Evolutionary conservation across 345 rosid genomes (phyloP), one percentile per base, ranked within the genome.

Genomic region (Camelina neglecta): DNA sequence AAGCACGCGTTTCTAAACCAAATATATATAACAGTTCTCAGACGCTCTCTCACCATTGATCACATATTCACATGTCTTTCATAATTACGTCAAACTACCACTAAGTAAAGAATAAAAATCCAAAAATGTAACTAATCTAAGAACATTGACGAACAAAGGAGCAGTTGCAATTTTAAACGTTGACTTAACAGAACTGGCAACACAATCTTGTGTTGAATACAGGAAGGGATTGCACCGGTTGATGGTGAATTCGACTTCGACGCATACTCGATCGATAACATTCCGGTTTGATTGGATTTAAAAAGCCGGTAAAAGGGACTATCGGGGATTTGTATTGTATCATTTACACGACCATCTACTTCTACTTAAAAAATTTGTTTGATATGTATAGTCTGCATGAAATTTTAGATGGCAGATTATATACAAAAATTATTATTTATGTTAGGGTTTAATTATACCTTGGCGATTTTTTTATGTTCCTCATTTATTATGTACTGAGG

Each of bases 161-260:
- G 13, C 36, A 4, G 15, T 39, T 59, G 38, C 13, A 11, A n/a
- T 33, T 35, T 42, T 54, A 76, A 76, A 70, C 31, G 49, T 47
- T 69, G 59, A 36, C 59, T 45, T 21, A 35, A 63, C 21, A 44
- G 44, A 69, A 36, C 9, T 63, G 64, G 56, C 36, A 23, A 16
- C 49, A 73, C 58, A 64, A 58, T 51, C 59, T 51, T 59, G 59
- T 2, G 8, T 57, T 86, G 84, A 92, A 92, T 85, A 84, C 97
- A 90, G 81, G 93, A 85, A 75, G 82, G 89, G 54, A 75, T 84
- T 58, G 90, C 73, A 71, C 81, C 92, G 21, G 61, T 85, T 18
- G 92, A 88, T 72, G 83, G 74, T 1, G 97, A 95, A 64, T 92
- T 90, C 33, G 92, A 92, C 75, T 88, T 92, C 38, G 97, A 94